A percentile compares a stretch with the other conserved stretches of the same genome.
phyloP scores from a whole-genome alignment of 2,329 filamentous ascomycete genomes.

The Trichoderma sp. region DNA sequence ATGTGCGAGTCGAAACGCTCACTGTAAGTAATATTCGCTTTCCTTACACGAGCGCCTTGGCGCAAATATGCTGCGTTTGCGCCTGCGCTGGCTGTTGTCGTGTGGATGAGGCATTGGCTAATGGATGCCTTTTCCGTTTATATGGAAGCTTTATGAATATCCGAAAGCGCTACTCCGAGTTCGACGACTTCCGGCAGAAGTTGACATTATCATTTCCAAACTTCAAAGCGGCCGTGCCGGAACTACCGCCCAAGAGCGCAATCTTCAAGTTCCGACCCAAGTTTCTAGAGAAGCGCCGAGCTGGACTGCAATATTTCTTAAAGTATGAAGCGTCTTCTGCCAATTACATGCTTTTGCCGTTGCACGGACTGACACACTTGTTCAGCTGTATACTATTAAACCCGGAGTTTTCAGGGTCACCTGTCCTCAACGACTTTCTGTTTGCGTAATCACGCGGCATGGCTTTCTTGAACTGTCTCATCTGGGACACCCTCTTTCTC shows the following conservation, averaged over 20 bases:
- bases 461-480: not conserved
- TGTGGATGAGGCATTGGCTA: not conserved
- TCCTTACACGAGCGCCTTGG: not conserved
- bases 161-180: constrained; percentile 85
- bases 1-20: constrained; percentile 82
- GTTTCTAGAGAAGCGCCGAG: constrained; percentile 82
- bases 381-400: constrained; percentile 84
- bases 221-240: constrained; percentile 83
- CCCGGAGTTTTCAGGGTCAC: constrained; percentile 90
- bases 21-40: constrained; percentile 56
- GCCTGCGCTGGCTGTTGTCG: not conserved
- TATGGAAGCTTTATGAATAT: constrained; percentile 60
- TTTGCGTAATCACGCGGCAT: constrained; percentile 55
- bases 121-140: not conserved
- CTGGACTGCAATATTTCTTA: constrained; percentile 86
- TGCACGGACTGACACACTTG: constrained; percentile 10
- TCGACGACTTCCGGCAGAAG: constrained; percentile 75
- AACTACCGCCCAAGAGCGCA: constrained; percentile 85
- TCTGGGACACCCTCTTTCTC: not conserved
- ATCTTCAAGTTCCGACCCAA: constrained; percentile 81
- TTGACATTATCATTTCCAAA: constrained; percentile 80
- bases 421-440: constrained; percentile 86
- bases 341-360: not conserved
- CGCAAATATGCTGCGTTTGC: not conserved
- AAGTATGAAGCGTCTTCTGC: constrained; percentile 63